phyloP scores from a whole-genome alignment of 768 basidiomycete genomes.

The Trametes punicea region DNA sequence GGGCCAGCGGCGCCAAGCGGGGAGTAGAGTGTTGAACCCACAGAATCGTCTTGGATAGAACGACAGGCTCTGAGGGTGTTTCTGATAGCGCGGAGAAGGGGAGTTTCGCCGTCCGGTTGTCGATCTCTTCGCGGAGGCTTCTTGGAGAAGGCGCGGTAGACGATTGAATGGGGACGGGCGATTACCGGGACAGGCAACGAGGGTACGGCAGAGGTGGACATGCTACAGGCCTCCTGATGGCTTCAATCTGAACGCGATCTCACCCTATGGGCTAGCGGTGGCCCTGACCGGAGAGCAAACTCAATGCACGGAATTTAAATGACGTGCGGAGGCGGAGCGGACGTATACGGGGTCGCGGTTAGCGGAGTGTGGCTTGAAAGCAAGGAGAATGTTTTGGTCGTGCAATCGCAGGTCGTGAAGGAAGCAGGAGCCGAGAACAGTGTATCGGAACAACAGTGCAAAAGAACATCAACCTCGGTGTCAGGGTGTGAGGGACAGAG shows the following conservation, averaged over 20 bases:
- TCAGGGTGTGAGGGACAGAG: too few species aligned
- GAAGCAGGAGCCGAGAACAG: too few species aligned
- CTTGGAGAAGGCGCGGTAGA: neutral
- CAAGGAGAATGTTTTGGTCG: too few species aligned
- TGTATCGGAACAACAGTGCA: too few species aligned
- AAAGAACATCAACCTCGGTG: too few species aligned
- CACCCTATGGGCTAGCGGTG: too few species aligned
- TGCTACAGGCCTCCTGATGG: neutral
- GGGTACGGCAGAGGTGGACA: neutral
- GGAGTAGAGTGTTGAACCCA: neutral
- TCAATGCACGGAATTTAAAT: too few species aligned
- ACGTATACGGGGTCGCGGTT: too few species aligned
- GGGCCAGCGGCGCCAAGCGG: neutral
- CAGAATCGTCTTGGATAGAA: neutral
- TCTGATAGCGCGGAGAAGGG: slow-evolving; percentile 55
- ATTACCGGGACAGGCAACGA: neutral
- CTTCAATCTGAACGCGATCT: neutral
- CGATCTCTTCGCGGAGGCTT: neutral
- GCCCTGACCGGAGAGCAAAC: too few species aligned
- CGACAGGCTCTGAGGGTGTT: slow-evolving; percentile 51
- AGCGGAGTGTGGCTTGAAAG: too few species aligned
- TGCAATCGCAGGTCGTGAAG: too few species aligned
- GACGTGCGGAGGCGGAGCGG: too few species aligned
- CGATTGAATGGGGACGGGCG: neutral
- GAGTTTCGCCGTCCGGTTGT: slow-evolving; percentile 28